A percentile compares a stretch with the other conserved stretches of the same genome.
phyloP scores from a whole-genome alignment of 345 rosid genomes.

The Euphorbia peplus region DNA sequence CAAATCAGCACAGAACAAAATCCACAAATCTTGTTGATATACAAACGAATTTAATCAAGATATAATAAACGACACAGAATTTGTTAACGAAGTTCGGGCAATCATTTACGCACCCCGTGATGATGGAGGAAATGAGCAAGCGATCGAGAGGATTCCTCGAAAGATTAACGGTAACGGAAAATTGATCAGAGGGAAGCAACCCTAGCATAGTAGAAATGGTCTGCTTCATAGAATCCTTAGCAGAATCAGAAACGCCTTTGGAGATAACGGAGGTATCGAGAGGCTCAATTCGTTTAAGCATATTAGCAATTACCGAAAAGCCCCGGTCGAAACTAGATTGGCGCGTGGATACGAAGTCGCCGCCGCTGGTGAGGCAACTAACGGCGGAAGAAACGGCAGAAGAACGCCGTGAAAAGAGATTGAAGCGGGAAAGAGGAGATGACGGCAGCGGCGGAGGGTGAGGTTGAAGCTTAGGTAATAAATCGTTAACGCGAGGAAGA shows the following conservation, averaged over 20 bases:
- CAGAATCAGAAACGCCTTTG: constrained; percentile 76
- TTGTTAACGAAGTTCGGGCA: too few relatives aligned
- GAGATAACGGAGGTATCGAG: constrained; percentile 74
- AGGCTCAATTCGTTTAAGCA: constrained; percentile 73
- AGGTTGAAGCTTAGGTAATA: constrained; percentile 25
- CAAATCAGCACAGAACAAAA: not conserved
- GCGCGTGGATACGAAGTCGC: constrained; percentile 66
- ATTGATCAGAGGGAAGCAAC: constrained; percentile 79
- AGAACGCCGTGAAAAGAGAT: constrained; percentile 13
- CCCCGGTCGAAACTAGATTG: constrained; percentile 66
- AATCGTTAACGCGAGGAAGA: constrained; percentile 38
- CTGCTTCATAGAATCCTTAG: constrained; percentile 90
- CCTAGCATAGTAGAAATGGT: constrained; percentile 92
- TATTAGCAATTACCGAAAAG: constrained; percentile 69
- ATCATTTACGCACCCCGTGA: too few relatives aligned
- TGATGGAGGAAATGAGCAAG: constrained; percentile 71
- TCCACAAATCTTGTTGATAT: not conserved
- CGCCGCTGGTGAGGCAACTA: constrained; percentile 20
- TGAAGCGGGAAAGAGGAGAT: constrained; percentile 16
- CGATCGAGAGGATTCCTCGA: constrained; percentile 62
- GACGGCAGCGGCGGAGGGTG: too few relatives aligned
- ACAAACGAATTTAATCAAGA: too few relatives aligned
- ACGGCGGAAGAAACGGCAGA: constrained; percentile 19
- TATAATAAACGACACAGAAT: too few relatives aligned
- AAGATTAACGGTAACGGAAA: constrained; percentile 55